Evolutionary conservation across 192 early-diverging fungal genomes (phyloP), one percentile per base, ranked within the genome.

Genomic region (Podila epigama): DNA sequence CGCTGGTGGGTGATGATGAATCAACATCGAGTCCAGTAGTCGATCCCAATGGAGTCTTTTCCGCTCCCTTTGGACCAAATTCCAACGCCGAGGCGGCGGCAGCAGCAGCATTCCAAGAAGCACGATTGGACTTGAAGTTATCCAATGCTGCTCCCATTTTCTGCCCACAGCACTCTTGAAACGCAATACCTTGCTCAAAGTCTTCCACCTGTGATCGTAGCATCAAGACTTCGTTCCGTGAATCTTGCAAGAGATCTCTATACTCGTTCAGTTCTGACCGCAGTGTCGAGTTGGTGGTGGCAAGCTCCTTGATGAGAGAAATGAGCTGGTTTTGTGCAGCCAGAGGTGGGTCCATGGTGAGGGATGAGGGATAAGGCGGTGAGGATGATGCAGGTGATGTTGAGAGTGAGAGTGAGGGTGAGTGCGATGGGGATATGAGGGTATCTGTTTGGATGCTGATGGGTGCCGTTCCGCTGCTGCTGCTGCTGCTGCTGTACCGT

Each of bases 211-310:
- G 79, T n/a, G 68, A 60, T 48, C 81, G 79, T 20, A 86, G 50
- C 28, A 52, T 57, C 32, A 69, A 75, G 5, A 85, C 75, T 32
- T 86, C 85, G 53, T 79, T 81, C 36, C 80, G 55, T 2, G 80
- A 54, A 7, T 87, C 85, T 42, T 81, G 65, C 18, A 87, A 50
- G 9, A 85, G 53, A 34, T 85, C 85, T 10, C 80, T 72, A 48
- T 81, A 85, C 44, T 87, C 86, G 18, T 60, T 60, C 25, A 85
- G 53, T 25, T 85, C 82, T 9, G 66, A 62, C 44, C 82, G 77
- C 11, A 84, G 60, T 48, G 83, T 87, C 56, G 81, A 79, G 37
- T 85, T 87, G 29, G 86, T 75, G 16, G 82, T 83, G n/a, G 82
- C 84, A 1, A 87, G 62, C 54, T 87, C 84, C 69, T 85, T 87